phyloP scores from a whole-genome alignment of 768 basidiomycete species.

The Hypholoma sublateritium region DNA sequence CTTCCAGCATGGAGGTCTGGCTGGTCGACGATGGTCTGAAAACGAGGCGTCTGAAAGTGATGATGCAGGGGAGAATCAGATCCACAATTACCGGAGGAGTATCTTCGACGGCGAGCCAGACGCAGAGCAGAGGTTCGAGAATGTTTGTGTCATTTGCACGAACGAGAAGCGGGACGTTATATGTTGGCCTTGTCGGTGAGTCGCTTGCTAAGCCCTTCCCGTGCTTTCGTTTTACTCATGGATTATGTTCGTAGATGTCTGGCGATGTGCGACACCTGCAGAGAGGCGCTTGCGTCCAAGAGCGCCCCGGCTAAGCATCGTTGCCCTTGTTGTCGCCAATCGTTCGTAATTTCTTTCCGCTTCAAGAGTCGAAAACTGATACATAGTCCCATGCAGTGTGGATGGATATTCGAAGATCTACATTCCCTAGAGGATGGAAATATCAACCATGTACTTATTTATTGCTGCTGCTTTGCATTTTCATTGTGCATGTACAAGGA shows the following conservation, averaged over 20 bases:
- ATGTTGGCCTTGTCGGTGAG: slow-evolving; percentile 83
- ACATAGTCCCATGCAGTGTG: slow-evolving; percentile 22
- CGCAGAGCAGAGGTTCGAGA: slow-evolving; percentile 16
- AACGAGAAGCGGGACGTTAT: slow-evolving; percentile 68
- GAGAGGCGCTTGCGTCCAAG: slow-evolving; percentile 57
- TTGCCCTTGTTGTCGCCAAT: slow-evolving; percentile 67
- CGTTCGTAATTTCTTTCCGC: slow-evolving; percentile 28
- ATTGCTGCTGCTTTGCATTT: too few relatives aligned
- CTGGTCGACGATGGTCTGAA: slow-evolving; percentile 10
- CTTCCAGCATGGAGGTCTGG: slow-evolving; percentile 5
- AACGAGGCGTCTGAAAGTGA: slow-evolving; percentile 13
- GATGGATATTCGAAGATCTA: slow-evolving; percentile 63
- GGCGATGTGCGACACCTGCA: slow-evolving; percentile 65
- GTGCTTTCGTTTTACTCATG: slow-evolving; percentile 14
- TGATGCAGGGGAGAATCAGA: slow-evolving; percentile 18
- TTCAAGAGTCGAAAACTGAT: slow-evolving; percentile 21
- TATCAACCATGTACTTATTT: not conserved
- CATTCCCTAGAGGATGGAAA: slow-evolving; percentile 40
- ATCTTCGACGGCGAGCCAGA: not conserved
- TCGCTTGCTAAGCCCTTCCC: slow-evolving; percentile 1
- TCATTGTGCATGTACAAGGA: too few relatives aligned
- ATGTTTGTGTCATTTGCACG: slow-evolving; percentile 69
- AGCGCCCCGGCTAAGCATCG: slow-evolving; percentile 56
- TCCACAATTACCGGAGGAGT: slow-evolving; percentile 13
- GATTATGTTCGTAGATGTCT: slow-evolving; percentile 40